Evolutionary conservation across 139 green algal species (phyloP).

Genomic region (Monoraphidium neglectum): DNA sequence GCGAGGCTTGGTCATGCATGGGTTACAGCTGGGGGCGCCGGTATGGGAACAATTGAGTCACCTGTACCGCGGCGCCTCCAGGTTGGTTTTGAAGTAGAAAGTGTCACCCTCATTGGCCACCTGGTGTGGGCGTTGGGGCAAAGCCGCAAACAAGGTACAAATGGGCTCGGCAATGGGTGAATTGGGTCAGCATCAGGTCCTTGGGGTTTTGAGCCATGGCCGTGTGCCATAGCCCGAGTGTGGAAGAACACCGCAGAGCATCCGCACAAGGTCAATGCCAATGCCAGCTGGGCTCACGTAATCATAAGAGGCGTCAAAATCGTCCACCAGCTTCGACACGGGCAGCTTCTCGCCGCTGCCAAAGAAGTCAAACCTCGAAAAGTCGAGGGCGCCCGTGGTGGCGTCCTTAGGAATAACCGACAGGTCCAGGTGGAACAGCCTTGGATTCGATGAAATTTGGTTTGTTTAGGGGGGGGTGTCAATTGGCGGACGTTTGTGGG

Average conservation of each 20-base stretch:
- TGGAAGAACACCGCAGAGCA: no score
- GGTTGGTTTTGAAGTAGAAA: slow-evolving; percentile 90
- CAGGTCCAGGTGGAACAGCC: slow-evolving; percentile 64
- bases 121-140: no score
- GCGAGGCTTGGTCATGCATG: no score
- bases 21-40: background rate
- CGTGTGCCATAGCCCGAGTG: no score
- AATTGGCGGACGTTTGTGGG: no score
- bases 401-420: slow-evolving; percentile 30
- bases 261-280: no score
- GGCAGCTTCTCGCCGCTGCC: slow-evolving; percentile 49
- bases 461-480: no score
- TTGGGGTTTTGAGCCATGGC: no score
- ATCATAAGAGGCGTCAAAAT: slow-evolving; percentile 76
- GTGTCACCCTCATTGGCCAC: slow-evolving; percentile 74
- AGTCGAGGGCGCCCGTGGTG: slow-evolving; percentile 47
- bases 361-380: slow-evolving; percentile 59
- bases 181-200: no score
- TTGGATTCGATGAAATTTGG: no score
- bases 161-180: no score
- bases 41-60: slow-evolving; percentile 10
- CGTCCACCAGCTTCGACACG: slow-evolving; percentile 78
- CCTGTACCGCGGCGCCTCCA: slow-evolving; percentile 80
- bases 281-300: slow-evolving; percentile 48
- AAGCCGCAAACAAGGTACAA: no score